Conservation (phyloP, 73 alveolate species). For the Symbiodinium natans region DNA sequence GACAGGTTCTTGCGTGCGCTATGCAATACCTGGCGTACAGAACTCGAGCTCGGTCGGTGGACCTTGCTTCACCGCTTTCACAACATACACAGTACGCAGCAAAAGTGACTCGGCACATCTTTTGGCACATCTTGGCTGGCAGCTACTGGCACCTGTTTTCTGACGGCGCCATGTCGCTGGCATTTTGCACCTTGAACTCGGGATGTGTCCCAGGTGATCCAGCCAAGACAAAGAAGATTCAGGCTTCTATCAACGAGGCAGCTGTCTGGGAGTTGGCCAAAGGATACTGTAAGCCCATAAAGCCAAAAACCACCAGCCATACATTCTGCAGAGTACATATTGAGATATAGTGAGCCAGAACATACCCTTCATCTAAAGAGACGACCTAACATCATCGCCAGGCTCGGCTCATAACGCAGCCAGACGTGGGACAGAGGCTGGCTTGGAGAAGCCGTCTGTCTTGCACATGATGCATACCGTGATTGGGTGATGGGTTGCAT, state of each 20-base stretch:
- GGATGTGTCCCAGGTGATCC: conserved; percentile 29
- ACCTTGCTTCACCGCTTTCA: conserved; percentile 62
- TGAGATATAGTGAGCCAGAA: too few relatives aligned
- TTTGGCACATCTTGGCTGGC: too few relatives aligned
- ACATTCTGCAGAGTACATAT: too few relatives aligned
- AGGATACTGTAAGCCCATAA: too few relatives aligned
- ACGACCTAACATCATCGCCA: too few relatives aligned
- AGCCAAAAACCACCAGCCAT: too few relatives aligned
- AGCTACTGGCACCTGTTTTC: too few relatives aligned
- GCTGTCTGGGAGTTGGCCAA: too few relatives aligned
- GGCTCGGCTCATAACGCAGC: conserved; percentile 84
- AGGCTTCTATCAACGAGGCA: conserved; percentile 64
- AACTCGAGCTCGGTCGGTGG: conserved; percentile 79
- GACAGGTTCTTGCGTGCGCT: conserved; percentile 74
- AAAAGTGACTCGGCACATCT: background rate
- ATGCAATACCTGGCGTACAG: conserved; percentile 42
- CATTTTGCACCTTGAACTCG: background rate
- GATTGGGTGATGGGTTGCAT: too few relatives aligned
- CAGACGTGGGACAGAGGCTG: conserved; percentile 83
- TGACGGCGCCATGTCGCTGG: background rate
- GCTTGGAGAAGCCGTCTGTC: too few relatives aligned
- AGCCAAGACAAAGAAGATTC: background rate
- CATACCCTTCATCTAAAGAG: too few relatives aligned
- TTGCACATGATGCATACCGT: too few relatives aligned
- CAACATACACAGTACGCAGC: background rate